phyloP scores from a whole-genome alignment of 2,329 filamentous ascomycete species.

The Ampelomyces quisqualis region DNA sequence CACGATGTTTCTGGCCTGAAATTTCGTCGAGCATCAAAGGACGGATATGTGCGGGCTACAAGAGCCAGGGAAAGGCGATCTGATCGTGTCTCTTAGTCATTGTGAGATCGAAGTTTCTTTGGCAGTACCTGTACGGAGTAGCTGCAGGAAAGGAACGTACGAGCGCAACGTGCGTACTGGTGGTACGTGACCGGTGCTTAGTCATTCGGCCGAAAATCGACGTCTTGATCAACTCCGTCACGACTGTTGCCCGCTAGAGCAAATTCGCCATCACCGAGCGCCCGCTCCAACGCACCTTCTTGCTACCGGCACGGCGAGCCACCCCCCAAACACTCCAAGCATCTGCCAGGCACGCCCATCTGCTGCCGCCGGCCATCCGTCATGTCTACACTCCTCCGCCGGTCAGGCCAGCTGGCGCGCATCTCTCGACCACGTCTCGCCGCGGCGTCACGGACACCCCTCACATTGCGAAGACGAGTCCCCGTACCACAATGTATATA shows the following conservation, averaged over 20 bases:
- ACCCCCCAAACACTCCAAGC: neutral
- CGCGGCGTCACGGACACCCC: conserved; percentile 52
- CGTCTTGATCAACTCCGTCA: conserved; percentile 6
- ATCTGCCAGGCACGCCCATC: conserved; percentile 6
- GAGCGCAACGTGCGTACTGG: no score
- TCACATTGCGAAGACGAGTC: conserved; percentile 38
- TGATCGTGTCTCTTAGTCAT: conserved; percentile 1
- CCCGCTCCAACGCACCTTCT: conserved; percentile 11
- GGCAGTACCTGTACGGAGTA: conserved; percentile 3
- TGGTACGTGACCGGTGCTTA: no score
- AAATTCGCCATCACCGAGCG: conserved; percentile 15
- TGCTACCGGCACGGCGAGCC: neutral
- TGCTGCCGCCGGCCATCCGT: conserved; percentile 36
- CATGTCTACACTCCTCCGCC: conserved; percentile 68
- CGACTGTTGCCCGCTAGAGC: conserved; percentile 2
- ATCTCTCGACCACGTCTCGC: conserved; percentile 60
- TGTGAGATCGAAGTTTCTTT: conserved; percentile 1
- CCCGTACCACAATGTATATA: conserved; percentile 48
- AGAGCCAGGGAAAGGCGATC: neutral
- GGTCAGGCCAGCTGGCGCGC: conserved; percentile 65
- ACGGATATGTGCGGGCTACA: neutral
- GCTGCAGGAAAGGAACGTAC: conserved; percentile 1
- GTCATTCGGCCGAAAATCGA: neutral
- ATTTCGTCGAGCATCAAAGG: neutral
- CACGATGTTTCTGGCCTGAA: neutral